Conservation (phyloP, 2,329 filamentous ascomycete genomes). For the Xylaria sp. region DNA sequence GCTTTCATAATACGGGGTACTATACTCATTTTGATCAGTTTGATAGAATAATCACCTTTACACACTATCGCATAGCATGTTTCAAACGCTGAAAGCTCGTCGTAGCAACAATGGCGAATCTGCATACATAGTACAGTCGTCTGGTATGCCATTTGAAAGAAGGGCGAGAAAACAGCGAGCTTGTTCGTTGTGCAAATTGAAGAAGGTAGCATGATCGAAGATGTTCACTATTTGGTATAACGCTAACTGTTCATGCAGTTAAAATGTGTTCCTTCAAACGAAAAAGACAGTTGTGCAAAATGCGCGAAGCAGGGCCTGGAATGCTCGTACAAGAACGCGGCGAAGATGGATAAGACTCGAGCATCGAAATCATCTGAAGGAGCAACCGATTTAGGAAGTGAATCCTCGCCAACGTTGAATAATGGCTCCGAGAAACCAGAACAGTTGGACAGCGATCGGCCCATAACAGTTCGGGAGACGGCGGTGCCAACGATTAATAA, state of each 20-base stretch:
- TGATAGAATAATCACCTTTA: not conserved
- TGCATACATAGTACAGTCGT: constrained; percentile 10
- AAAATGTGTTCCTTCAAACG: not conserved
- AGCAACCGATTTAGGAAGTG: not conserved
- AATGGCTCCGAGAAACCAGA: not conserved
- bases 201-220: not conserved
- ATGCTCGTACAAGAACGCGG: not conserved
- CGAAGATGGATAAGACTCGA: not conserved
- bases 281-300: constrained; percentile 5
- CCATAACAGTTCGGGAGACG: not conserved
- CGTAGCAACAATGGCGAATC: constrained; percentile 10
- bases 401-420: too few relatives aligned
- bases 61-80: not conserved
- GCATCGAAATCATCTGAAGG: not conserved
- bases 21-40: not conserved
- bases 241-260: not conserved
- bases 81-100: constrained; percentile 14
- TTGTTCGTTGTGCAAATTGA: constrained; percentile 5
- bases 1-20: not conserved
- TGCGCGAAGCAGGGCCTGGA: constrained; percentile 2
- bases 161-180: constrained; percentile 6
- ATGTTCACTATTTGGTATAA: not conserved
- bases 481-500: not conserved
- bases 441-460: not conserved
- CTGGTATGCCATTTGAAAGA: constrained; percentile 10